phyloP scores from a whole-genome alignment of 345 rosid genomes.

The Passiflora organensis region DNA sequence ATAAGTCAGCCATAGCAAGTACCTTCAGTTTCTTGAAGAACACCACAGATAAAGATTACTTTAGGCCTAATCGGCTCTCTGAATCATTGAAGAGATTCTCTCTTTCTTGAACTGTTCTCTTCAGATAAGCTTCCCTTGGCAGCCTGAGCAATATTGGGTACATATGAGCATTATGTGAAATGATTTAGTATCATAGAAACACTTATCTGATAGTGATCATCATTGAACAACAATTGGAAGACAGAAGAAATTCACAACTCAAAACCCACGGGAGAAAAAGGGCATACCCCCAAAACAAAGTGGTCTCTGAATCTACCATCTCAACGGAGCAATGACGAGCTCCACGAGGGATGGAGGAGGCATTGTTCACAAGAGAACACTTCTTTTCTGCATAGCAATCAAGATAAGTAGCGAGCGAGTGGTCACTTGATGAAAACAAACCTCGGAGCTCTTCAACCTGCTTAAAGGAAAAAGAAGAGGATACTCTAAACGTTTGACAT shows the following conservation, averaged over 20 bases:
- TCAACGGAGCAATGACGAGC: constrained; percentile 34
- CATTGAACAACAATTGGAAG: neutral
- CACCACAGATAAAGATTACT: constrained; percentile 15
- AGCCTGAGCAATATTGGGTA: constrained; percentile 38
- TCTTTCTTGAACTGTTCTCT: constrained; percentile 46
- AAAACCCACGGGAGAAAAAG: constrained; percentile 3
- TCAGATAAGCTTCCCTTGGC: constrained; percentile 46
- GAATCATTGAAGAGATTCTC: constrained; percentile 49
- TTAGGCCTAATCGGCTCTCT: constrained; percentile 26
- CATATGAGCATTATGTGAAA: neutral
- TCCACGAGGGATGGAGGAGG: constrained; percentile 33
- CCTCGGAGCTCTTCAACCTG: constrained; percentile 82
- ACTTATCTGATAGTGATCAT: no score
- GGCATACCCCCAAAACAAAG: constrained; percentile 73
- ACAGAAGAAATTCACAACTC: no score
- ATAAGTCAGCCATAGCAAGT: constrained; percentile 24
- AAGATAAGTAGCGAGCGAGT: constrained; percentile 38
- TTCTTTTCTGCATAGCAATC: constrained; percentile 50
- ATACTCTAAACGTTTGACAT: neutral
- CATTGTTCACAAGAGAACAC: constrained; percentile 28
- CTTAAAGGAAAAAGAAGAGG: constrained; percentile 2
- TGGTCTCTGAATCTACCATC: constrained; percentile 75
- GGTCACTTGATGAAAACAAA: constrained; percentile 46
- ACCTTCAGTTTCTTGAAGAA: constrained; percentile 11
- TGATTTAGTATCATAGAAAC: no score